Conservation (phyloP, 495 filamentous ascomycete genomes). For the Durotheca rogersii region DNA sequence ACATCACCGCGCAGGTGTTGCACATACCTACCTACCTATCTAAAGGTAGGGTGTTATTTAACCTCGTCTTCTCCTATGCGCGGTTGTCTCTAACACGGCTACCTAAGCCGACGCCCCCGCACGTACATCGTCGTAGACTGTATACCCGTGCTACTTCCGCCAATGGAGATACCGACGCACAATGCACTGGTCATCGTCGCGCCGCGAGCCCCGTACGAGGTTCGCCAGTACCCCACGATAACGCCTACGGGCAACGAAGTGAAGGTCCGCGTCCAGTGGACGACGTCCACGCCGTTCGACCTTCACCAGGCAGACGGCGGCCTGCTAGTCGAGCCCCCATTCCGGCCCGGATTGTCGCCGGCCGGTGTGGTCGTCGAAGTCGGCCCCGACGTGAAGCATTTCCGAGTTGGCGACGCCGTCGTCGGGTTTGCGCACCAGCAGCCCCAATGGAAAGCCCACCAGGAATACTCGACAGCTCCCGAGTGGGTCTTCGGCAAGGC, state of each 20-base stretch:
- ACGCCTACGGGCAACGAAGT: conserved; percentile 42
- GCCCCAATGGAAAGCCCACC: conserved; percentile 44
- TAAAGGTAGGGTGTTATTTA: background rate
- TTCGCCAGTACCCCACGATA: conserved; percentile 40
- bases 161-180: conserved; percentile 37
- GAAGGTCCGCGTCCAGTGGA: conserved; percentile 48
- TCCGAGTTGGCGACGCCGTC: conserved; percentile 47
- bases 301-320: conserved; percentile 56
- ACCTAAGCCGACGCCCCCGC: background rate
- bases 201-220: conserved; percentile 38
- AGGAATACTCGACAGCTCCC: conserved; percentile 45
- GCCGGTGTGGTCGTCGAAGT: conserved; percentile 49
- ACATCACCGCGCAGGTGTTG: background rate
- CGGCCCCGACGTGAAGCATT: conserved; percentile 40
- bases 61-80: too few species aligned
- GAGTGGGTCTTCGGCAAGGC: conserved; percentile 40
- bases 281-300: conserved; percentile 55
- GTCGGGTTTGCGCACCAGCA: conserved; percentile 50
- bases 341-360: conserved; percentile 38
- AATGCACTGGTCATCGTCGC: conserved; percentile 42
- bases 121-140: background rate
- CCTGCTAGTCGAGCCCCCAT: conserved; percentile 45
- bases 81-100: too few species aligned
- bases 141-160: background rate
- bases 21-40: background rate